A percentile compares a stretch with the other conserved stretches of the same genome.
phyloP scores from a whole-genome alignment of 768 basidiomycete genomes.

The Trametes cubensis region DNA sequence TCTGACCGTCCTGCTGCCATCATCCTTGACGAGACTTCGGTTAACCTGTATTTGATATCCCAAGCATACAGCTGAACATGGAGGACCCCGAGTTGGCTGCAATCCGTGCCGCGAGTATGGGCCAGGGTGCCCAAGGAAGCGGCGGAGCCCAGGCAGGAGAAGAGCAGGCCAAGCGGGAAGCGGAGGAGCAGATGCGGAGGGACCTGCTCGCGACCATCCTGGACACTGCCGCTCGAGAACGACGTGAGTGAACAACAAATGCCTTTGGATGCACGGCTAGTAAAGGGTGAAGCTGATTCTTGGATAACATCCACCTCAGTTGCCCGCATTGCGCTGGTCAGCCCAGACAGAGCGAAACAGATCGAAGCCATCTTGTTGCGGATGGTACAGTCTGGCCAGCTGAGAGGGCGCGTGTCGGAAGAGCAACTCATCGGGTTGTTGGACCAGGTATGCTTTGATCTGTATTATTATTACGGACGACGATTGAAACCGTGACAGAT shows the following conservation, averaged over 20 bases:
- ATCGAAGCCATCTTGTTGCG: conserved; percentile 78
- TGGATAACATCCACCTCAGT: conserved; percentile 47
- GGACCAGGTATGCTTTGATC: conserved; percentile 63
- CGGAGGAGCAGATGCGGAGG: conserved; percentile 76
- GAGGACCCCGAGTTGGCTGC: conserved; percentile 47
- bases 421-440: conserved; percentile 81
- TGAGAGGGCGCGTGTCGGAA: conserved; percentile 77
- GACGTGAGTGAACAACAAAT: conserved; percentile 49
- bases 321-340: conserved; percentile 85
- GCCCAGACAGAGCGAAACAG: conserved; percentile 76
- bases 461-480: neutral
- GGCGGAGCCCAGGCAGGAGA: conserved; percentile 46
- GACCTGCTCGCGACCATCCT: conserved; percentile 80
- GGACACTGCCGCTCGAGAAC: conserved; percentile 77
- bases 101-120: conserved; percentile 47
- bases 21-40: neutral
- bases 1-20: neutral
- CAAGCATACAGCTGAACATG: conserved; percentile 16
- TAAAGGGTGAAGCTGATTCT: neutral
- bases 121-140: conserved; percentile 40
- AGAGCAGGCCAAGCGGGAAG: conserved; percentile 51
- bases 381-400: conserved; percentile 84
- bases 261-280: neutral
- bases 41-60: neutral
- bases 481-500: conserved; percentile 25